Conservation (phyloP, 192 early-diverging fungal species). For the Hyaloraphidium curvatum region DNA sequence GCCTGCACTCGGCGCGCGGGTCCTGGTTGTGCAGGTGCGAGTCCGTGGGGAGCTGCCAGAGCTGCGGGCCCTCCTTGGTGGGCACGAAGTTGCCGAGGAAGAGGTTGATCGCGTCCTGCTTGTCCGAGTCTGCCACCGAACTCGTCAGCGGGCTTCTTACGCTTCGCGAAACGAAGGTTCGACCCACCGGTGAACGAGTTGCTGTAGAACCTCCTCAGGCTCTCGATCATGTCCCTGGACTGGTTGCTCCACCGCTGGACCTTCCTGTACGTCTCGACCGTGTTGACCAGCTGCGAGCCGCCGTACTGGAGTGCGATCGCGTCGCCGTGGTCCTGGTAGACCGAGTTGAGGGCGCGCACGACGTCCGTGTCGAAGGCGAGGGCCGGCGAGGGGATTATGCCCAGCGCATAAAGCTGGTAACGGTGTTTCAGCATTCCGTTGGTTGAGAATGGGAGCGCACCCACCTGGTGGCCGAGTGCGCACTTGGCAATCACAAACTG, state of each 20-base stretch:
- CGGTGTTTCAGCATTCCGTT: too few species aligned
- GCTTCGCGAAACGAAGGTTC: not conserved
- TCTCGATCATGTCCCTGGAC: conserved; percentile 89
- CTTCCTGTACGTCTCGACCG: conserved; percentile 91
- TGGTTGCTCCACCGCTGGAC: conserved; percentile 88
- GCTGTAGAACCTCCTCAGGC: conserved; percentile 72
- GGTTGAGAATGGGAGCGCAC: not conserved
- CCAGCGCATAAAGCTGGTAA: conserved; percentile 73
- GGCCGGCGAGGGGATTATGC: conserved; percentile 50
- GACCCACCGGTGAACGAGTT: conserved; percentile 71
- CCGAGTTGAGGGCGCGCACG: conserved; percentile 76
- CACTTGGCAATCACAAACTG: conserved; percentile 90
- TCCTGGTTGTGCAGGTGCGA: conserved; percentile 57
- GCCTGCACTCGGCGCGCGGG: conserved; percentile 18
- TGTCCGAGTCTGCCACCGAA: conserved; percentile 68
- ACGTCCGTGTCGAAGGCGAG: conserved; percentile 87
- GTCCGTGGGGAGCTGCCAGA: conserved; percentile 65
- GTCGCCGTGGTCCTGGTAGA: conserved; percentile 97
- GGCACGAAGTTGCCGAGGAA: conserved; percentile 60
- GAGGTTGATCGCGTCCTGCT: conserved; percentile 86
- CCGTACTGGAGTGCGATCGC: conserved; percentile 88
- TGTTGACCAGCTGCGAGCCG: conserved; percentile 94
- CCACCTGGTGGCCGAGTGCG: conserved; percentile 67
- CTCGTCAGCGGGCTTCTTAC: not conserved
- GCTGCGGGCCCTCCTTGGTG: conserved; percentile 14